Evolutionary conservation across 495 filamentous ascomycete species (phyloP).

Genomic region (Xanthoparmelia taractica): DNA sequence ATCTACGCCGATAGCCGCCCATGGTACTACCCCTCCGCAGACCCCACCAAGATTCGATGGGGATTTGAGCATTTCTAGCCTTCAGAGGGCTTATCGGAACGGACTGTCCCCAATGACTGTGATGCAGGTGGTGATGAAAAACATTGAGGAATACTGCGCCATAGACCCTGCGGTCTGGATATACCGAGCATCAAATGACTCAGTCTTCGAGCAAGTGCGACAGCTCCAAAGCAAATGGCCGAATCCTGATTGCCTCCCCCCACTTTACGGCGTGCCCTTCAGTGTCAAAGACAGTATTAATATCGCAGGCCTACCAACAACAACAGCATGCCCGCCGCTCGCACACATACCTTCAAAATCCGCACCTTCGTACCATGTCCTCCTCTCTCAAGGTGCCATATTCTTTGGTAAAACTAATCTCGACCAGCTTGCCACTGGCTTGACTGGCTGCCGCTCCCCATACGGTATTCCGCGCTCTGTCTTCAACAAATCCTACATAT

Average conservation of each 20-base stretch:
- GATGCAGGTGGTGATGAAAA: conserved; percentile 34
- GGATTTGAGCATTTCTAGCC: conserved; percentile 30
- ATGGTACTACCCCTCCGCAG: conserved; percentile 28
- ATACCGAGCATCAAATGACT: conserved; percentile 35
- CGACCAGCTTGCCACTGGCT: conserved; percentile 60
- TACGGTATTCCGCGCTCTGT: conserved; percentile 48
- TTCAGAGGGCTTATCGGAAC: conserved; percentile 33
- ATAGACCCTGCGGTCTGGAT: conserved; percentile 50
- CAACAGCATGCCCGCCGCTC: conserved; percentile 49
- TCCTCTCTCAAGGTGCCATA: conserved; percentile 44
- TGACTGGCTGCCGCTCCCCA: conserved; percentile 51
- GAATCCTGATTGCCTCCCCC: conserved; percentile 40
- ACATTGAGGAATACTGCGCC: conserved; percentile 38
- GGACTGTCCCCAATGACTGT: conserved; percentile 40
- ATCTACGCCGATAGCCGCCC: background rate
- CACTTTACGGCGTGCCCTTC: conserved; percentile 58
- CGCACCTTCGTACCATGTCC: conserved; percentile 31
- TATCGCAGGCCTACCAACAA: conserved; percentile 49
- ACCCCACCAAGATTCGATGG: conserved; percentile 37
- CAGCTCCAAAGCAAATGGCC: conserved; percentile 37
- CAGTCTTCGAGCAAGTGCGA: conserved; percentile 37
- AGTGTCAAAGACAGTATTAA: conserved; percentile 59
- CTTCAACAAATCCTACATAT: conserved; percentile 47
- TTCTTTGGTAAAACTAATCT: conserved; percentile 61
- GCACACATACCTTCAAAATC: conserved; percentile 40